Conservation (phyloP, 2,329 filamentous ascomycete genomes). For the Colletotrichum echinochloae region DNA sequence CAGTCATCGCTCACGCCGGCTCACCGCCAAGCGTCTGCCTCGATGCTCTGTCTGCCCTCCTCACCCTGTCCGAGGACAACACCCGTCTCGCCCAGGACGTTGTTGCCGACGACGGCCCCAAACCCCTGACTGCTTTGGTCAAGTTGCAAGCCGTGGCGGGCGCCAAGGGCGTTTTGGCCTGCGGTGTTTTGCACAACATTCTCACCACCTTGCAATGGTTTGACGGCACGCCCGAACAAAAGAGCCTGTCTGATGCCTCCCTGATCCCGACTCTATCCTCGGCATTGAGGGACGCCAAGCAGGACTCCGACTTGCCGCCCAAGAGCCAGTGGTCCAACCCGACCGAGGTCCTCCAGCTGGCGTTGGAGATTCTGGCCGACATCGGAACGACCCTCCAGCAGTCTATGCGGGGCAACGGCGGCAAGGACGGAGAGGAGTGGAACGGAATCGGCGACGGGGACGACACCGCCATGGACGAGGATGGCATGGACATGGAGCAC, state of each 20-base stretch:
- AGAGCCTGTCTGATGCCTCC: slow-evolving; percentile 62
- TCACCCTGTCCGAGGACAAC: slow-evolving; percentile 72
- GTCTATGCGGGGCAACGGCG: slow-evolving; percentile 52
- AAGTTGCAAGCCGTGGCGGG: slow-evolving; percentile 61
- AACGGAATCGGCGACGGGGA: slow-evolving; percentile 54
- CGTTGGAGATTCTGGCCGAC: slow-evolving; percentile 72
- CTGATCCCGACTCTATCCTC: slow-evolving; percentile 60
- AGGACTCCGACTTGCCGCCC: slow-evolving; percentile 43
- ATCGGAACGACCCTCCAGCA: slow-evolving; percentile 71
- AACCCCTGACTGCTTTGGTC: slow-evolving; percentile 63
- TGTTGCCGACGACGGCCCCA: slow-evolving; percentile 60
- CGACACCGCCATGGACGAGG: slow-evolving; percentile 54
- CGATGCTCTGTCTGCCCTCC: slow-evolving; percentile 66
- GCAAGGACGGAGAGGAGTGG: slow-evolving; percentile 54
- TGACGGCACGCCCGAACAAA: slow-evolving; percentile 61
- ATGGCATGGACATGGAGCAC: slow-evolving; percentile 49
- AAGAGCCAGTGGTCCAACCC: slow-evolving; percentile 55
- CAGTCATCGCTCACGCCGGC: slow-evolving; percentile 59
- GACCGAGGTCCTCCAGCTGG: slow-evolving; percentile 63
- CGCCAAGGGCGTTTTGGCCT: slow-evolving; percentile 66
- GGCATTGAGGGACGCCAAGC: slow-evolving; percentile 52
- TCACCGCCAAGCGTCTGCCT: slow-evolving; percentile 56
- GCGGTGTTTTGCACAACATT: slow-evolving; percentile 72
- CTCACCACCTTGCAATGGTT: slow-evolving; percentile 67
- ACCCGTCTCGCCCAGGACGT: slow-evolving; percentile 63